A percentile compares a stretch with the other conserved stretches of the same genome.
These are phyloP conservation scores for Entomortierella parvispora DNA, from an alignment of 192 early-diverging fungal genomes.

Conservation along the genomic window DNA sequence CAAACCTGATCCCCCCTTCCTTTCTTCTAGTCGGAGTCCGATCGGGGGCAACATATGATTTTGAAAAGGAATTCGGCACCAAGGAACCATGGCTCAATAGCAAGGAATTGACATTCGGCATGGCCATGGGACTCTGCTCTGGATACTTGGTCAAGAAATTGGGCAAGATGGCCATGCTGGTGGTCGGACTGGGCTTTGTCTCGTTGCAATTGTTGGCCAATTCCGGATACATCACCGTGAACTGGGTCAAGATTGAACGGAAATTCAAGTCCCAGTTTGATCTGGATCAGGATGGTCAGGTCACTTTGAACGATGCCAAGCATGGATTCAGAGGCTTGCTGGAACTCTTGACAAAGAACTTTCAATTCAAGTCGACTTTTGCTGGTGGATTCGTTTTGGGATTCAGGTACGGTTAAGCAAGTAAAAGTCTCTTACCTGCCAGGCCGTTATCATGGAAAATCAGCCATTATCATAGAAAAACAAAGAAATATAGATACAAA, in stretches of 20 bases:
- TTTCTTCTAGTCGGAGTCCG: slow-evolving; percentile 2
- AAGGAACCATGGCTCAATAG: slow-evolving; percentile 43
- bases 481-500: no score
- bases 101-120: slow-evolving; percentile 61
- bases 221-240: slow-evolving; percentile 55
- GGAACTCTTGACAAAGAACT: slow-evolving; percentile 54
- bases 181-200: slow-evolving; percentile 59
- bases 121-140: slow-evolving; percentile 58
- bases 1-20: neutral
- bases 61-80: neutral
- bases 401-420: slow-evolving; percentile 60
- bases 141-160: slow-evolving; percentile 62
- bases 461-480: no score
- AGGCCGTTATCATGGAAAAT: no score
- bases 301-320: slow-evolving; percentile 45
- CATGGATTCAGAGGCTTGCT: slow-evolving; percentile 48
- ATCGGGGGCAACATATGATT: slow-evolving; percentile 1
- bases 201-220: slow-evolving; percentile 55
- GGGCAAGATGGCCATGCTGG: slow-evolving; percentile 57
- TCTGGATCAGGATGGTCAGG: slow-evolving; percentile 54
- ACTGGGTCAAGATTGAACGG: slow-evolving; percentile 54
- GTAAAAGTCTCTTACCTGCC: no score
- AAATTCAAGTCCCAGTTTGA: slow-evolving; percentile 51
- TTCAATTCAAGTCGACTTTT: slow-evolving; percentile 66
- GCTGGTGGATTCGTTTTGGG: slow-evolving; percentile 55